Conservation (phyloP, 176 grass and related monocot species). For the Leersia perrieri region DNA sequence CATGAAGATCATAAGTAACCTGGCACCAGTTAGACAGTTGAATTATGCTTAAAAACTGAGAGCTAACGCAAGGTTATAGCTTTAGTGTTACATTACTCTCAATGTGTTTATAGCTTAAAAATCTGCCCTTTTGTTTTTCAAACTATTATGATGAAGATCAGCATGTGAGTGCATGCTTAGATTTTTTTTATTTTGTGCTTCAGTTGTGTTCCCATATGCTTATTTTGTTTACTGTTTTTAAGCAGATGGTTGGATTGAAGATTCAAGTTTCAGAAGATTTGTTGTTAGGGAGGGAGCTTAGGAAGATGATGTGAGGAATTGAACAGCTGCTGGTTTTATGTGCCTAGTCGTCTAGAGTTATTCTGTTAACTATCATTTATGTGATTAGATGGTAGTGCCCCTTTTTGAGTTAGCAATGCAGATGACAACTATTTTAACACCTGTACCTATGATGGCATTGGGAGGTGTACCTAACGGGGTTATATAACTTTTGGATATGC, state of each 20-base stretch:
- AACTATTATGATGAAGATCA: background rate
- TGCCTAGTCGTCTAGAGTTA: background rate
- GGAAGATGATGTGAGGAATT: background rate
- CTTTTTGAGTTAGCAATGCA: background rate
- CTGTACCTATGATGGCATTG: background rate
- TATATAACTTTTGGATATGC: background rate
- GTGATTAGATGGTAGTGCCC: background rate
- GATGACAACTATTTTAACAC: background rate
- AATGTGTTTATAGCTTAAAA: background rate
- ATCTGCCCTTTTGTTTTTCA: background rate
- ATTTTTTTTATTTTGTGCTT: background rate
- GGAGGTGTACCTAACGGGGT: background rate
- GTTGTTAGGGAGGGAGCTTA: background rate
- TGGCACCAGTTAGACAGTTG: background rate
- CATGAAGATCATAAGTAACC: background rate
- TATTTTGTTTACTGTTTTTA: conserved; percentile 6
- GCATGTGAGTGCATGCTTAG: background rate
- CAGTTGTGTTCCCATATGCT: background rate
- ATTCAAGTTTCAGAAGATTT: background rate
- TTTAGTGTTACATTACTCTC: background rate
- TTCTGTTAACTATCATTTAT: background rate
- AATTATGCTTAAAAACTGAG: background rate
- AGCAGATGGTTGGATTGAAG: conserved; percentile 23
- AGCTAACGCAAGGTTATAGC: background rate
- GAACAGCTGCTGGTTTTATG: background rate